Evolutionary conservation across 805 yeast species (phyloP).

Genomic region (Pichia gijzeniarum): DNA sequence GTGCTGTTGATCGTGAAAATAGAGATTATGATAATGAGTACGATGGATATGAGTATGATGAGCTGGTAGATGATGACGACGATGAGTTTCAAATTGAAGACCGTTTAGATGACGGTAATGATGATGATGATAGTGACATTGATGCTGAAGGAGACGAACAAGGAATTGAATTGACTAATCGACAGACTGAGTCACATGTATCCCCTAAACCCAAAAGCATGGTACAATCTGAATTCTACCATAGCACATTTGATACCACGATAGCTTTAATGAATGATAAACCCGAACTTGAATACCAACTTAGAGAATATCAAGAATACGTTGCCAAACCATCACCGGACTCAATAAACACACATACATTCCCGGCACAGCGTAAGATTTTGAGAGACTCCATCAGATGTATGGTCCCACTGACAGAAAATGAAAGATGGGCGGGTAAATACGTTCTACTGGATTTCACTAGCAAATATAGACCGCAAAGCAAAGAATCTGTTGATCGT

Average conservation of each 20-base stretch:
- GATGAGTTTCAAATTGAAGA: constrained; percentile 5
- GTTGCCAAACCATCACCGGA: constrained; percentile 6
- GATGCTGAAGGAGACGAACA: not conserved
- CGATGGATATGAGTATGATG: constrained; percentile 6
- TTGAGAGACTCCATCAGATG: constrained; percentile 31
- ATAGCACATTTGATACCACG: not conserved
- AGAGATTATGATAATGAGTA: constrained; percentile 15
- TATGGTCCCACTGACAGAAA: constrained; percentile 27
- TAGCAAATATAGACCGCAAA: constrained; percentile 12
- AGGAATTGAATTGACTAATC: not conserved
- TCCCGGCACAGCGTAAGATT: constrained; percentile 23
- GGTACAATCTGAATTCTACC: too few relatives aligned
- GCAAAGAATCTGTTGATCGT: constrained; percentile 1
- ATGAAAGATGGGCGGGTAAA: constrained; percentile 32
- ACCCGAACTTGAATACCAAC: not conserved
- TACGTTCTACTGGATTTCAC: constrained; percentile 23
- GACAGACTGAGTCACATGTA: too few relatives aligned
- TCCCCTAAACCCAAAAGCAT: too few relatives aligned
- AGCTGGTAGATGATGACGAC: constrained; percentile 8
- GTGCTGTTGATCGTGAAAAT: constrained; percentile 29
- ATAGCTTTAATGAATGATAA: not conserved
- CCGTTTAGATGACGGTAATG: not conserved
- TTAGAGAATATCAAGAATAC: constrained; percentile 10
- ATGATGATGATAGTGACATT: constrained; percentile 3
- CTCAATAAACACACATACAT: constrained; percentile 5